Conservation (phyloP, 2,329 filamentous ascomycete species). For the Blumeriella jaapii region DNA sequence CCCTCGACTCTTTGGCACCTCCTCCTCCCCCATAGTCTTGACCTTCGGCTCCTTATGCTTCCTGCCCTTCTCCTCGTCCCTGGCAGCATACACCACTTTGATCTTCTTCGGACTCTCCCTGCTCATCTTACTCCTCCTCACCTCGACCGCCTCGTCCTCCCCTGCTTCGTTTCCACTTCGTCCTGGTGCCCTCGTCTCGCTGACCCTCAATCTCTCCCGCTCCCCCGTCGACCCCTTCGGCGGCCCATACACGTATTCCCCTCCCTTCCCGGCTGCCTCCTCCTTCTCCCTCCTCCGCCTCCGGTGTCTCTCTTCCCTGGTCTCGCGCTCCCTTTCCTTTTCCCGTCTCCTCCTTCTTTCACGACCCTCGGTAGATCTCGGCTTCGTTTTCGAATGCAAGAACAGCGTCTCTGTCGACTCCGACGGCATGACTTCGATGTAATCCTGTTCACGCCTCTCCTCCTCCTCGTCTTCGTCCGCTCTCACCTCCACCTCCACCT, state of each 20-base stretch:
- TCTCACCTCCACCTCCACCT: too few species aligned
- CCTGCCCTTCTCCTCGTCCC: conserved; percentile 12
- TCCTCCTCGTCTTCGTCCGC: not conserved
- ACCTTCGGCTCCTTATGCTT: conserved; percentile 13
- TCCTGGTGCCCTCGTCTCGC: conserved; percentile 16
- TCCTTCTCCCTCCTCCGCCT: conserved; percentile 15
- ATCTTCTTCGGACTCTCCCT: conserved; percentile 17
- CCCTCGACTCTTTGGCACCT: conserved; percentile 13
- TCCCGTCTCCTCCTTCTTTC: conserved; percentile 15
- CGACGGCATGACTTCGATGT: too few species aligned
- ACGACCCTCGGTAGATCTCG: conserved; percentile 15
- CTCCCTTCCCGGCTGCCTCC: conserved; percentile 6
- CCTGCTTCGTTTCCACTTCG: conserved; percentile 13
- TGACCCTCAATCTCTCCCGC: conserved; percentile 8
- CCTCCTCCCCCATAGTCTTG: conserved; percentile 6
- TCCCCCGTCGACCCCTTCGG: conserved; percentile 10
- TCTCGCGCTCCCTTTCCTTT: too few species aligned
- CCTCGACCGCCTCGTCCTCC: conserved; percentile 4
- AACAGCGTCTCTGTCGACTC: conserved; percentile 13
- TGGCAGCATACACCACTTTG: conserved; percentile 19
- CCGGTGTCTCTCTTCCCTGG: conserved; percentile 14
- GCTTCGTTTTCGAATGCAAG: conserved; percentile 17
- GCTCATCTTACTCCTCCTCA: conserved; percentile 6
- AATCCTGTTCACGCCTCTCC: not conserved
- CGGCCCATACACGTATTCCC: conserved; percentile 16